Evolutionary conservation across 2,329 filamentous ascomycete genomes (phyloP).

Genomic region (Chrysoporthe deuterocubensis): DNA sequence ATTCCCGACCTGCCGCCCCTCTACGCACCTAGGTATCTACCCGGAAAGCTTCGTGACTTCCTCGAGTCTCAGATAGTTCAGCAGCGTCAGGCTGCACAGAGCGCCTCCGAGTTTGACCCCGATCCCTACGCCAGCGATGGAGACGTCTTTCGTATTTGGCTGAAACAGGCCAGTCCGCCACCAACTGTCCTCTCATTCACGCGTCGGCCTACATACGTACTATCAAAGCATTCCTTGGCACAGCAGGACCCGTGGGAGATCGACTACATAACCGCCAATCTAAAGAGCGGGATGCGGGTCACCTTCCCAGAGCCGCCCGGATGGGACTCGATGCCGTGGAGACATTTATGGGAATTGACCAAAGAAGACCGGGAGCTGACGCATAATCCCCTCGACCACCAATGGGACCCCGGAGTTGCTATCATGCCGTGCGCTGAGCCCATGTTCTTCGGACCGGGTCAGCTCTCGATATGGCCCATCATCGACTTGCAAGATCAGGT

Average conservation of each 20-base stretch:
- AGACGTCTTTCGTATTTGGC: conserved; percentile 9
- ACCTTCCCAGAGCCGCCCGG: conserved; percentile 19
- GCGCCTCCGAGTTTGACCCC: no score
- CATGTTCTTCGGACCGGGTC: conserved; percentile 27
- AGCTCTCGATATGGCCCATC: conserved; percentile 26
- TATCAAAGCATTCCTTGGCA: conserved; percentile 14
- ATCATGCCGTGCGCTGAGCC: conserved; percentile 26
- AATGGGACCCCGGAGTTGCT: conserved; percentile 21
- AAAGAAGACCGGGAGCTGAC: neutral
- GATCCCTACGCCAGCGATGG: neutral
- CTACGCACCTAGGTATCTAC: conserved; percentile 18
- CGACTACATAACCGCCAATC: conserved; percentile 14
- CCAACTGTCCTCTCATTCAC: conserved; percentile 27
- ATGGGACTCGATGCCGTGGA: conserved; percentile 20
- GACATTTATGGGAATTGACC: neutral
- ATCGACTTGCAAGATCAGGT: conserved; percentile 20
- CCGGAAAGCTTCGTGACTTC: conserved; percentile 13
- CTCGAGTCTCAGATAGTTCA: conserved; percentile 16
- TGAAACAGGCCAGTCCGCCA: conserved; percentile 21
- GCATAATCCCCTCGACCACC: conserved; percentile 13
- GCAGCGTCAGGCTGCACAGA: conserved; percentile 1
- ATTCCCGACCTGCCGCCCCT: conserved; percentile 24
- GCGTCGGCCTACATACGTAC: conserved; percentile 25
- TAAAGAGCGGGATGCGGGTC: conserved; percentile 16
- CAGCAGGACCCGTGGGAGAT: conserved; percentile 15